These are phyloP conservation scores for Polyplosphaeria fusca DNA, from an alignment of 495 filamentous ascomycete genomes.

Conservation along the genomic window DNA sequence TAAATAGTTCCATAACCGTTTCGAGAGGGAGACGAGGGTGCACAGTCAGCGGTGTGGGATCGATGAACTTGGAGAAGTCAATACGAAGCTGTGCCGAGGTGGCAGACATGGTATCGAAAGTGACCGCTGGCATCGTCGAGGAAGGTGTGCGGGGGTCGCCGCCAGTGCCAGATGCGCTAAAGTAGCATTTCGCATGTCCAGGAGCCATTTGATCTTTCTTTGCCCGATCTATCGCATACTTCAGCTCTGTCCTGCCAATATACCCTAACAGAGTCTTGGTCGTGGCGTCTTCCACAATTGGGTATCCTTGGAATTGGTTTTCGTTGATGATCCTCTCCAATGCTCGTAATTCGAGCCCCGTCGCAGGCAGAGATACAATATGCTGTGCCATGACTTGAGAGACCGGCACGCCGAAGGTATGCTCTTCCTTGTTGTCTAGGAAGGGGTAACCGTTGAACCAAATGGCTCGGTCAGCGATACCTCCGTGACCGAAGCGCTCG, in stretches of 20 bases:
- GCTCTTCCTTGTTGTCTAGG: slow-evolving; percentile 97
- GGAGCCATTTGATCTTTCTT: slow-evolving; percentile 69
- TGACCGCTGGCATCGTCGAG: slow-evolving; percentile 51
- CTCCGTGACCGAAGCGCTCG: slow-evolving; percentile 88
- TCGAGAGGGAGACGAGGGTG: slow-evolving; percentile 91
- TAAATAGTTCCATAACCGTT: slow-evolving; percentile 98
- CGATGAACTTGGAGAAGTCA: slow-evolving; percentile 85
- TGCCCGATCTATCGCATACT: slow-evolving; percentile 85
- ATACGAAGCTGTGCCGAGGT: slow-evolving; percentile 58
- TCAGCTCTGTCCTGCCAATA: slow-evolving; percentile 89
- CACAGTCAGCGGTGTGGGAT: slow-evolving; percentile 84
- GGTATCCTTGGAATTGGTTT: slow-evolving; percentile 92
- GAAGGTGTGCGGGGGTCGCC: slow-evolving; percentile 36
- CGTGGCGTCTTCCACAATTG: slow-evolving; percentile 74
- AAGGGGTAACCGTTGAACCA: slow-evolving; percentile 99
- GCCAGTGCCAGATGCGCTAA: slow-evolving; percentile 61
- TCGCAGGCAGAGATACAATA: slow-evolving; percentile 68
- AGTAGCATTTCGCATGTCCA: slow-evolving; percentile 71
- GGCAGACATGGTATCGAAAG: slow-evolving; percentile 61
- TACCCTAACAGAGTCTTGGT: slow-evolving; percentile 80
- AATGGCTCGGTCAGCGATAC: slow-evolving; percentile 97
- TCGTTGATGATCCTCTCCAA: slow-evolving; percentile 72
- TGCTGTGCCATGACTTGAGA: slow-evolving; percentile 87
- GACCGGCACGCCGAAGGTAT: slow-evolving; percentile 93
- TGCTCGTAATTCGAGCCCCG: slow-evolving; percentile 68